Percentiles rank a stretch among this genome's conserved stretches.
Evolutionary conservation across 2,329 filamentous ascomycete species (phyloP).

Genomic region (Alternaria arborescens): DNA sequence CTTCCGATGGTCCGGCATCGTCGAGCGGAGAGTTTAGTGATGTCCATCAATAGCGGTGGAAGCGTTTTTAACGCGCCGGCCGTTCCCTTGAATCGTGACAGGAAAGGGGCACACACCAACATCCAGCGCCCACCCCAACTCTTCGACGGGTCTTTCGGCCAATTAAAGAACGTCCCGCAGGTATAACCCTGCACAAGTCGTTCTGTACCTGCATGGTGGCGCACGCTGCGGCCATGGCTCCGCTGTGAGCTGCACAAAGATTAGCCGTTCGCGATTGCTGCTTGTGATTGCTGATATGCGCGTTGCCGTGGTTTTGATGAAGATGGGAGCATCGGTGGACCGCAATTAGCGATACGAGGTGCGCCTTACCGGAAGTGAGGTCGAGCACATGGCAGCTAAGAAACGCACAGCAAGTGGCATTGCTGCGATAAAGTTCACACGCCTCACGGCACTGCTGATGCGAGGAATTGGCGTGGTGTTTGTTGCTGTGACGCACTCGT

Average conservation of each 20-base stretch:
- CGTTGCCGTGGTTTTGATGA: conserved; percentile 13
- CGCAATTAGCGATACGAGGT: conserved; percentile 7
- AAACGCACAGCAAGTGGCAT: neutral
- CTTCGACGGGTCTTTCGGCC: conserved; percentile 25
- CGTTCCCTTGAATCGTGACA: conserved; percentile 19
- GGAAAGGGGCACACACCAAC: conserved; percentile 7
- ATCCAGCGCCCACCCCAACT: conserved; percentile 19
- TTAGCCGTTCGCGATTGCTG: conserved; percentile 26
- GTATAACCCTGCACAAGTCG: conserved; percentile 17
- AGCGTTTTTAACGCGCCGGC: neutral
- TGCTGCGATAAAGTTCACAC: conserved; percentile 1
- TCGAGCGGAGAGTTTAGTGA: conserved; percentile 17
- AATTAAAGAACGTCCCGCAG: conserved; percentile 25
- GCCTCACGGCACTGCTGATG: conserved; percentile 3
- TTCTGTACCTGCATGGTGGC: conserved; percentile 36
- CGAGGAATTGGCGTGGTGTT: conserved; percentile 11
- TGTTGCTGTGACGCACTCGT: conserved; percentile 21
- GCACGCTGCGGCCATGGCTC: conserved; percentile 25
- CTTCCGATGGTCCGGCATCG: conserved; percentile 2
- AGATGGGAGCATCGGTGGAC: neutral
- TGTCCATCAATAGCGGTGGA: conserved; percentile 15
- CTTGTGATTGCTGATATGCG: conserved; percentile 19
- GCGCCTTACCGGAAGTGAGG: neutral
- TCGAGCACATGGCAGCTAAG: conserved; percentile 1
- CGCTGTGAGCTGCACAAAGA: conserved; percentile 26